Evolutionary conservation across 2,329 filamentous ascomycete species (phyloP).

Genomic region (Didymosphaeria variabile): DNA sequence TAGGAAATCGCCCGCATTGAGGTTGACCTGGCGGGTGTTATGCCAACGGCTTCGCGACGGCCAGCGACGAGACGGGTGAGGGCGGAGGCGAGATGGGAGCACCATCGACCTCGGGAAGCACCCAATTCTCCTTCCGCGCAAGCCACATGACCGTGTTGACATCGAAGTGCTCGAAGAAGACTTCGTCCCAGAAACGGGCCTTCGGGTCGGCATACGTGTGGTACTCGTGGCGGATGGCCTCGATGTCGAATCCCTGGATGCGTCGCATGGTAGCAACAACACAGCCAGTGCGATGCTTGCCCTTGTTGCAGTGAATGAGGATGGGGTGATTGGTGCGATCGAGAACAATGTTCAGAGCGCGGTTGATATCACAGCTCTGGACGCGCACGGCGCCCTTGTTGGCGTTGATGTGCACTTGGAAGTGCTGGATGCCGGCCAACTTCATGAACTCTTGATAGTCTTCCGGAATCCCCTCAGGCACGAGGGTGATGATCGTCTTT

Average conservation of each 20-base stretch:
- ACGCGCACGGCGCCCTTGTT: constrained; percentile 75
- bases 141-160: constrained; percentile 52
- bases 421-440: constrained; percentile 73
- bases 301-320: constrained; percentile 92
- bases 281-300: constrained; percentile 91
- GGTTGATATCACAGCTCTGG: constrained; percentile 64
- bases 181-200: constrained; percentile 57
- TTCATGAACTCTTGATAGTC: constrained; percentile 69
- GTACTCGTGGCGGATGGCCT: constrained; percentile 77
- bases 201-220: constrained; percentile 65
- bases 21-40: not conserved
- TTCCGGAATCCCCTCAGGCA: constrained; percentile 58
- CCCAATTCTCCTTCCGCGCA: constrained; percentile 45
- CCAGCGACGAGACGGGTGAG: constrained; percentile 25
- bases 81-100: constrained; percentile 36
- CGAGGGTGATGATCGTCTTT: constrained; percentile 76
- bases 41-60: constrained; percentile 23
- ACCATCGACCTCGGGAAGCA: constrained; percentile 24
- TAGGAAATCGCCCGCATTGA: not conserved
- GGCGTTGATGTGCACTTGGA: constrained; percentile 80
- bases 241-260: constrained; percentile 71
- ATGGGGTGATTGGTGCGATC: constrained; percentile 80
- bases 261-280: constrained; percentile 83
- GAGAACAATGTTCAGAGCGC: constrained; percentile 75
- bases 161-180: constrained; percentile 57